A percentile compares a stretch with the other conserved stretches of the same genome.
These are phyloP conservation scores for Angophora floribunda DNA, from an alignment of 345 rosid species.

Conservation along the genomic window DNA sequence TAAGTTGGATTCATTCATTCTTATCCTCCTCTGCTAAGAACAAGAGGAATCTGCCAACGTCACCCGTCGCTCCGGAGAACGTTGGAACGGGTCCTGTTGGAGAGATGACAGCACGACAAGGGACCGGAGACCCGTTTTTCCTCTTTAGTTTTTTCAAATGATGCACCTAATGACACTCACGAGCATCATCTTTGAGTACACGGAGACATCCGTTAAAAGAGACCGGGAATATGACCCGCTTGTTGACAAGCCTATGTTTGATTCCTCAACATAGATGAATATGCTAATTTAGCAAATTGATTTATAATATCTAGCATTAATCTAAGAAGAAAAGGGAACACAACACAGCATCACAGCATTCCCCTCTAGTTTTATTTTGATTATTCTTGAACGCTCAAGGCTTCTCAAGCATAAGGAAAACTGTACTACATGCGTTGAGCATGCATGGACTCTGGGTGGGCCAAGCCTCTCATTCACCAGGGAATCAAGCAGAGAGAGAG, in stretches of 20 bases:
- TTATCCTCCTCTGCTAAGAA: neutral
- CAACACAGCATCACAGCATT: neutral
- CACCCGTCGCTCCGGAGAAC: neutral
- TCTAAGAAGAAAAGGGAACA: neutral
- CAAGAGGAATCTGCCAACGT: conserved; percentile 2
- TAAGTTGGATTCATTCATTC: neutral
- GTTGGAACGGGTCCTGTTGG: neutral
- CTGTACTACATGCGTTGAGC: neutral
- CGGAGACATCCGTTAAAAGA: neutral
- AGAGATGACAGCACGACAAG: neutral
- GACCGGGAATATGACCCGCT: neutral
- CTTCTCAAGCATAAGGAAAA: neutral
- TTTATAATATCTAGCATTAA: neutral
- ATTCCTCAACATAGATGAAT: neutral
- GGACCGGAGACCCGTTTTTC: neutral
- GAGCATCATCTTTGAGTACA: neutral
- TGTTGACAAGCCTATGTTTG: neutral
- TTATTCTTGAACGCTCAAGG: neutral
- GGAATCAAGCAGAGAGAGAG: neutral
- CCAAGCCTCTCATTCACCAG: neutral
- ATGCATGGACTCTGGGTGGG: neutral
- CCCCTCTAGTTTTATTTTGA: neutral
- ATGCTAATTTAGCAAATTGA: neutral
- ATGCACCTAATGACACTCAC: neutral
- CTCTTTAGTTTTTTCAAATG: neutral